These are phyloP conservation scores for Alternaria solani DNA, from an alignment of 2,329 filamentous ascomycete genomes.

Conservation along the genomic window DNA sequence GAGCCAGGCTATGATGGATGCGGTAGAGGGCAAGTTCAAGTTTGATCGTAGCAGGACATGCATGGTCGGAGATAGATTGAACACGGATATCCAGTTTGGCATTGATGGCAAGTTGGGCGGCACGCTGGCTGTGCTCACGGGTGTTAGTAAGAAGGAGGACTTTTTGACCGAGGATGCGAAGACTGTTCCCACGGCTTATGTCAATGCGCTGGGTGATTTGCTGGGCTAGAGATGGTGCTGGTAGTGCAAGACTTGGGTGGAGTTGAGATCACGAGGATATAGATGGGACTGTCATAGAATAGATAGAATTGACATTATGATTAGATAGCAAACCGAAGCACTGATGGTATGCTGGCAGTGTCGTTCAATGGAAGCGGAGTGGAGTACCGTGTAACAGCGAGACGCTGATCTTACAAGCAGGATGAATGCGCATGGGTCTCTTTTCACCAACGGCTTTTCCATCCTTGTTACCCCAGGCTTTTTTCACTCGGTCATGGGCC, in stretches of 20 bases:
- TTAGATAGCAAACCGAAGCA: neutral
- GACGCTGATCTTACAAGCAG: neutral
- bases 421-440: neutral
- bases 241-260: too few species aligned
- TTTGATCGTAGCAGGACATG: conserved; percentile 85
- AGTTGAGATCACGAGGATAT: neutral
- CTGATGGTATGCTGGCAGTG: neutral
- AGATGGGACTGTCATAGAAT: conserved; percentile 2
- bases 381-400: neutral
- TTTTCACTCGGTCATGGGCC: neutral
- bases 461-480: neutral
- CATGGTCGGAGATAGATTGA: conserved; percentile 93
- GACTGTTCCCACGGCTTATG: conserved; percentile 81
- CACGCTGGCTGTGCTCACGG: conserved; percentile 88
- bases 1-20: conserved; percentile 99
- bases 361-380: neutral
- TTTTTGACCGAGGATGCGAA: conserved; percentile 74
- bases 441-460: neutral
- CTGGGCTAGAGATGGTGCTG: conserved; percentile 35
- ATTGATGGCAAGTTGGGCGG: conserved; percentile 90
- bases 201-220: conserved; percentile 84
- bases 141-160: conserved; percentile 85
- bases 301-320: neutral
- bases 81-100: conserved; percentile 97
- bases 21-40: conserved; percentile 93